Conservation (phyloP, 257 asterid genomes). For the Solanum boliviense region DNA sequence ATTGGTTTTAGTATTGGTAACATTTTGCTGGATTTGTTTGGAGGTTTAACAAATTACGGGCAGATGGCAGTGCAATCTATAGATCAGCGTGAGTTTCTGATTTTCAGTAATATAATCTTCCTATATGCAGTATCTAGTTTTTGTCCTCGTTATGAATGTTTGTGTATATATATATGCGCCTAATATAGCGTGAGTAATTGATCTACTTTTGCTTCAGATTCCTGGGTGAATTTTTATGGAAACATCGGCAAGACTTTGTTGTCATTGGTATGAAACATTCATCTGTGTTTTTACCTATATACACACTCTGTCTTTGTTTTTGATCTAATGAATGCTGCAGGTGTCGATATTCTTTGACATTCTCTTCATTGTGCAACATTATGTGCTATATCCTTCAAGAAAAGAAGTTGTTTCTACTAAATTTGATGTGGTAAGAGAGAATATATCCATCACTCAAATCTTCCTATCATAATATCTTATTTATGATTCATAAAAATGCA, state of each 20-base stretch:
- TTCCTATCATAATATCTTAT: conserved; percentile 19
- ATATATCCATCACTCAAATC: conserved; percentile 32
- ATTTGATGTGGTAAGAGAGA: conserved; percentile 39
- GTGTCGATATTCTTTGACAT: conserved; percentile 71
- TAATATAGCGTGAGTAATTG: not conserved
- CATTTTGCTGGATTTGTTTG: conserved; percentile 77
- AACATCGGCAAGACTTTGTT: conserved; percentile 86
- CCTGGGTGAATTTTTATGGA: conserved; percentile 85
- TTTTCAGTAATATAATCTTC: not conserved
- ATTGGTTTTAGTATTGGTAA: conserved; percentile 89
- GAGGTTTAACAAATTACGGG: conserved; percentile 62
- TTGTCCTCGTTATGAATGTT: not conserved
- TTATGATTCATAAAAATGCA: not conserved
- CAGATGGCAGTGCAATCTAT: conserved; percentile 91
- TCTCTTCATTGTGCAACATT: conserved; percentile 83
- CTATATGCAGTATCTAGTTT: not conserved
- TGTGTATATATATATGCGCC: not conserved
- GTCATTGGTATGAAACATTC: conserved; percentile 53
- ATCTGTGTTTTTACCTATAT: not conserved
- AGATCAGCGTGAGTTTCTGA: conserved; percentile 61
- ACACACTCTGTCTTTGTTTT: not conserved
- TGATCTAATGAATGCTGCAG: conserved; percentile 23
- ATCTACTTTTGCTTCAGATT: conserved; percentile 27
- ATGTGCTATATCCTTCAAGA: conserved; percentile 46
- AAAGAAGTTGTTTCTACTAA: conserved; percentile 7